Evolutionary conservation across 2,329 filamentous ascomycete species (phyloP).

Genomic region (Catunica adiposa): DNA sequence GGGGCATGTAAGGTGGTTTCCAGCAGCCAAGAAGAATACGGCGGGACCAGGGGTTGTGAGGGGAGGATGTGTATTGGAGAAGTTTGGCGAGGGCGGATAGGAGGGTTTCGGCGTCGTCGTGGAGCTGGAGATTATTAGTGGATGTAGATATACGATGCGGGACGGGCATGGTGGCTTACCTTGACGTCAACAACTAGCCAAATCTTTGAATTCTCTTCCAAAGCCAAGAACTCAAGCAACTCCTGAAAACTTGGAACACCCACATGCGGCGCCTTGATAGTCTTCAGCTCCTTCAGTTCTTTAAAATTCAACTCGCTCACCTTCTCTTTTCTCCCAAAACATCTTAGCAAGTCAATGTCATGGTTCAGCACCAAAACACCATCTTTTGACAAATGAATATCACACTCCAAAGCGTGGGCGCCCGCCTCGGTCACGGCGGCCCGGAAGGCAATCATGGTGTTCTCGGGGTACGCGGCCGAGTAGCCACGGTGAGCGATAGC

Average conservation of each 20-base stretch:
- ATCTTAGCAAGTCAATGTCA: slow-evolving; percentile 62
- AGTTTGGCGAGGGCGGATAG: slow-evolving; percentile 51
- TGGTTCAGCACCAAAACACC: slow-evolving; percentile 74
- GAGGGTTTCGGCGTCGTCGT: slow-evolving; percentile 55
- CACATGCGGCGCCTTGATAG: slow-evolving; percentile 48
- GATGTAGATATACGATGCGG: background rate
- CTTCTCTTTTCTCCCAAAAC: slow-evolving; percentile 58
- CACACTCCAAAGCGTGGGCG: slow-evolving; percentile 72
- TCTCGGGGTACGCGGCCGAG: slow-evolving; percentile 67
- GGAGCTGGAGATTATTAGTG: slow-evolving; percentile 29
- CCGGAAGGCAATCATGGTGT: slow-evolving; percentile 64
- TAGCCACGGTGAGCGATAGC: slow-evolving; percentile 66
- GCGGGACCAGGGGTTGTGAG: slow-evolving; percentile 45
- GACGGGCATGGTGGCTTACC: slow-evolving; percentile 26
- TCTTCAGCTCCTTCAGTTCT: slow-evolving; percentile 52
- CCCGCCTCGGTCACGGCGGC: slow-evolving; percentile 52
- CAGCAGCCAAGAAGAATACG: slow-evolving; percentile 70
- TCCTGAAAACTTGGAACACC: slow-evolving; percentile 60
- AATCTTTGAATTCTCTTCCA: slow-evolving; percentile 46
- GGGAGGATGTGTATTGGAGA: slow-evolving; percentile 35
- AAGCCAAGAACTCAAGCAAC: slow-evolving; percentile 52
- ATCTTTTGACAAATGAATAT: slow-evolving; percentile 69
- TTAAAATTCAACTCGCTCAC: slow-evolving; percentile 64
- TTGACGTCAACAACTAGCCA: slow-evolving; percentile 88
- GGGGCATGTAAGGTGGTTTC: slow-evolving; percentile 56